A percentile compares a stretch with the other conserved stretches of the same genome.
These are phyloP conservation scores for Pythium sukuiense DNA, from an alignment of 352 stramenopile genomes.

Conservation along the genomic window DNA sequence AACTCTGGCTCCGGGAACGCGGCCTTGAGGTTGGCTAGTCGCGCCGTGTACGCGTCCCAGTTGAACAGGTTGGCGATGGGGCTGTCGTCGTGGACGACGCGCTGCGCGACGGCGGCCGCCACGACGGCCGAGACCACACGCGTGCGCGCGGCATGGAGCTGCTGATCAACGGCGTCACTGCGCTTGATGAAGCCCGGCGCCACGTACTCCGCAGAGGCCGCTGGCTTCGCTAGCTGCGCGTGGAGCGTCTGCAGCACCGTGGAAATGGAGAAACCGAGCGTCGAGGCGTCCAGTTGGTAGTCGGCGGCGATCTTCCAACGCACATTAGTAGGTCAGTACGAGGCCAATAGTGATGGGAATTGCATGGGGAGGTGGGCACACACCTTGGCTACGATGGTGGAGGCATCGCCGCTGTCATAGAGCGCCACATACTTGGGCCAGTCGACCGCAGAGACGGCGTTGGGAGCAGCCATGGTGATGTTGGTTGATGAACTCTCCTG, in stretches of 20 bases:
- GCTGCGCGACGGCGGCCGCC: slow-evolving; percentile 43
- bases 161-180: slow-evolving; percentile 32
- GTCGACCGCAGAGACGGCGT: slow-evolving; percentile 12
- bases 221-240: slow-evolving; percentile 14
- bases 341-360: slow-evolving; percentile 4
- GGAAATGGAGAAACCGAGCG: slow-evolving; percentile 4
- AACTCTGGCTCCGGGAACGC: slow-evolving; percentile 68
- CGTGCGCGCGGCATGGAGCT: slow-evolving; percentile 38
- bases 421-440: slow-evolving; percentile 27
- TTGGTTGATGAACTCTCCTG: not conserved
- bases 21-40: slow-evolving; percentile 50
- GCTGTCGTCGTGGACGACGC: slow-evolving; percentile 54
- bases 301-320: slow-evolving; percentile 15
- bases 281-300: slow-evolving; percentile 13
- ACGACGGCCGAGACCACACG: slow-evolving; percentile 44
- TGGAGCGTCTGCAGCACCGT: slow-evolving; percentile 23
- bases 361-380: not conserved
- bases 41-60: slow-evolving; percentile 59
- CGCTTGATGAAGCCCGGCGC: slow-evolving; percentile 46
- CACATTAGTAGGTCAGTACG: slow-evolving; percentile 7
- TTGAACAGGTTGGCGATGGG: slow-evolving; percentile 66
- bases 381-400: slow-evolving; percentile 19
- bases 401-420: slow-evolving; percentile 23
- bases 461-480: not conserved
- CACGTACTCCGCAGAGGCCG: slow-evolving; percentile 36